Conservation (phyloP, 1,284 basidiomycete genomes). For the Apiotrichum porosum region DNA sequence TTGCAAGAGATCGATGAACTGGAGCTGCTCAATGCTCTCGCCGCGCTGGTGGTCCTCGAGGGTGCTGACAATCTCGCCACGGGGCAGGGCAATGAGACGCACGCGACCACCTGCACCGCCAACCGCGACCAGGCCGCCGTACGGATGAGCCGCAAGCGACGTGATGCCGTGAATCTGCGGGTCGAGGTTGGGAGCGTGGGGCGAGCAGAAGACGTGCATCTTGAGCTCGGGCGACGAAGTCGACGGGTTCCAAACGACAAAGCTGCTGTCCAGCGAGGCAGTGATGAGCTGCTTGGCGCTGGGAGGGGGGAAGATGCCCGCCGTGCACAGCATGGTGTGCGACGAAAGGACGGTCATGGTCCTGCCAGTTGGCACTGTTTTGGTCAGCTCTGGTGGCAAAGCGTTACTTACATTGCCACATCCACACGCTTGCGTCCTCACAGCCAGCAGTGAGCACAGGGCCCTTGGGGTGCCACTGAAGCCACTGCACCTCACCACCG, state of each 20-base stretch:
- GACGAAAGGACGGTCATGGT: slow-evolving; percentile 95
- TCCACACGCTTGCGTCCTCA: slow-evolving; percentile 90
- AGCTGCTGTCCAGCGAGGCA: slow-evolving; percentile 72
- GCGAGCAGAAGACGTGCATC: slow-evolving; percentile 43
- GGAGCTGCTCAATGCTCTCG: slow-evolving; percentile 83
- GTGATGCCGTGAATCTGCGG: slow-evolving; percentile 68
- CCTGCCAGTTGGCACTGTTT: slow-evolving; percentile 79
- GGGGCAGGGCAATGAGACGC: slow-evolving; percentile 76
- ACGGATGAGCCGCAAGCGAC: slow-evolving; percentile 73
- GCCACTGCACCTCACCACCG: slow-evolving; percentile 91
- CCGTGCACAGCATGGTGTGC: slow-evolving; percentile 77
- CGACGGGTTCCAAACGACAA: slow-evolving; percentile 91
- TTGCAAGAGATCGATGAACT: slow-evolving; percentile 73
- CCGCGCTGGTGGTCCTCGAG: slow-evolving; percentile 80
- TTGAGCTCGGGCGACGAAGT: slow-evolving; percentile 61
- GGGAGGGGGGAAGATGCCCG: slow-evolving; percentile 72
- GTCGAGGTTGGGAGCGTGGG: slow-evolving; percentile 56
- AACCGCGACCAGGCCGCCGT: slow-evolving; percentile 79
- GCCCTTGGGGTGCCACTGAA: slow-evolving; percentile 96
- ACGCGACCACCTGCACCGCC: slow-evolving; percentile 79
- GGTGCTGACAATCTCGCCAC: slow-evolving; percentile 65
- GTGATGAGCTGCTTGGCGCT: slow-evolving; percentile 81
- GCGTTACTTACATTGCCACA: slow-evolving; percentile 88
- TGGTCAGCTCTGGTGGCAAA: not conserved
- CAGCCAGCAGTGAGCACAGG: slow-evolving; percentile 82